A percentile compares a stretch with the other conserved stretches of the same genome.
phyloP scores from a whole-genome alignment of 2,329 filamentous ascomycete species.

The Claviceps maximensis region DNA sequence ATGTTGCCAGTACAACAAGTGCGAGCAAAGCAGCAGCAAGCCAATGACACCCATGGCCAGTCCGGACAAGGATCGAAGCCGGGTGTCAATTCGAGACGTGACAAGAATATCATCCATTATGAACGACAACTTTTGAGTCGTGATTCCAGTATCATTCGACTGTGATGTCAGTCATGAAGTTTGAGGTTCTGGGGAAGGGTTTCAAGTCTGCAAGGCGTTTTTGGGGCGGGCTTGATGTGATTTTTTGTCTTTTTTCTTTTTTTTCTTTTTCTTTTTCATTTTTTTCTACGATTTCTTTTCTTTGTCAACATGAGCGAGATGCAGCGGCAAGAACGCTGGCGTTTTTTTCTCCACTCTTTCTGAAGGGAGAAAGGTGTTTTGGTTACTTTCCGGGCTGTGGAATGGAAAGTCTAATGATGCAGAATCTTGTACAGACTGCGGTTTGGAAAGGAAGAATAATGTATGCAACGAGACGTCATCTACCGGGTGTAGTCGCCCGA shows the following conservation, averaged over 20 bases:
- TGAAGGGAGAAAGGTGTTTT: too few relatives aligned
- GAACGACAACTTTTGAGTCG: constrained; percentile 17
- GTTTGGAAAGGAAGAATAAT: too few relatives aligned
- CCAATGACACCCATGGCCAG: constrained; percentile 42
- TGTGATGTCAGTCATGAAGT: neutral
- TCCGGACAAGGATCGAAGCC: constrained; percentile 32
- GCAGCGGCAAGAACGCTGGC: too few relatives aligned
- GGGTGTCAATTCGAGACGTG: constrained; percentile 31
- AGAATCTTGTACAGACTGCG: too few relatives aligned
- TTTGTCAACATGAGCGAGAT: constrained; percentile 1
- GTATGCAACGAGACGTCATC: too few relatives aligned
- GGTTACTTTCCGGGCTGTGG: too few relatives aligned
- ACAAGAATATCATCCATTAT: constrained; percentile 51
- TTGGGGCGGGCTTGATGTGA: too few relatives aligned
- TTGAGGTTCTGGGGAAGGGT: too few relatives aligned
- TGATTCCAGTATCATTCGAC: neutral
- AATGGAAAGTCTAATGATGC: too few relatives aligned
- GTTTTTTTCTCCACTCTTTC: too few relatives aligned
- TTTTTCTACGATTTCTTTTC: neutral
- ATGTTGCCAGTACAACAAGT: constrained; percentile 25
- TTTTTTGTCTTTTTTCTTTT: too few relatives aligned
- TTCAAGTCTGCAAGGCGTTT: neutral
- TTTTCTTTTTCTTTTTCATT: neutral
- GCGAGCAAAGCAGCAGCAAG: constrained; percentile 20
- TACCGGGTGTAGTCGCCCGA: too few relatives aligned